phyloP scores from a whole-genome alignment of 331 rosid genomes.

The Phaseolus coccineus region DNA sequence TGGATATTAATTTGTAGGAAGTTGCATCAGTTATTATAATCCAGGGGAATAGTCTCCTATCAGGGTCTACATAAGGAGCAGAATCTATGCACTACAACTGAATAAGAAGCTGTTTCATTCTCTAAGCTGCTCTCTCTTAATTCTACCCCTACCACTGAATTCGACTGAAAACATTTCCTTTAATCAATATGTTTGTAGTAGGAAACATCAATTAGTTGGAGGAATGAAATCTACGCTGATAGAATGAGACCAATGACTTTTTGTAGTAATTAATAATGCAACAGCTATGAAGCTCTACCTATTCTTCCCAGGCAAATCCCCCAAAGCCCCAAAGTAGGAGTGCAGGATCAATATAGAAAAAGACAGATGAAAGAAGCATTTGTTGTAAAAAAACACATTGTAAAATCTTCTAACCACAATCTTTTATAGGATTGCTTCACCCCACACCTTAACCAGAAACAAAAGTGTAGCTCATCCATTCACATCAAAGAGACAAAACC shows the following conservation, averaged over 20 bases:
- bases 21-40: neutral
- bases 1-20: neutral
- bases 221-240: neutral
- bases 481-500: neutral
- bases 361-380: neutral
- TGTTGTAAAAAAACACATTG: neutral
- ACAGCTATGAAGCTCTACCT: neutral
- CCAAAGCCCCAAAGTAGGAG: neutral
- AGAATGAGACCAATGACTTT: neutral
- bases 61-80: neutral
- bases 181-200: neutral
- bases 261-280: neutral
- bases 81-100: neutral
- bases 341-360: neutral
- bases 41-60: neutral
- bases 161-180: neutral
- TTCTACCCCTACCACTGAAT: neutral
- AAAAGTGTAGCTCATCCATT: neutral
- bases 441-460: neutral
- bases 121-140: neutral
- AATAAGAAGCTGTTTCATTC: neutral
- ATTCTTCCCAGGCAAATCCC: neutral
- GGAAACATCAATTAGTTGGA: neutral
- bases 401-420: conserved; percentile 6
- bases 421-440: conserved; percentile 24